Conservation (phyloP, 139 green algal genomes). For the Coelastrella sp. region DNA sequence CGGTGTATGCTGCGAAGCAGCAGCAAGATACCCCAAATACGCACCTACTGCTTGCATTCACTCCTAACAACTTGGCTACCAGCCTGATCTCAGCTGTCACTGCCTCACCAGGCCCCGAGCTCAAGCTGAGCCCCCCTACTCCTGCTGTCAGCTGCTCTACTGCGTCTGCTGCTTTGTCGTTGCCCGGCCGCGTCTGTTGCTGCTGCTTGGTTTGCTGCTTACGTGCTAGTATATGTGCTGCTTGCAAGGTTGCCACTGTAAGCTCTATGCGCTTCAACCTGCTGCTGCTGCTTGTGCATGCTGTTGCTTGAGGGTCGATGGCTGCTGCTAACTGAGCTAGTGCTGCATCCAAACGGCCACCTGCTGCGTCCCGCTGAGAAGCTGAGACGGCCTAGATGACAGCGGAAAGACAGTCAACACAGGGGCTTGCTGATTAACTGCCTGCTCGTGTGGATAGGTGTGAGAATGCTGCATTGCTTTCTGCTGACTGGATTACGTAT, state of each 20-base stretch:
- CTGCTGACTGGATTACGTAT: no score
- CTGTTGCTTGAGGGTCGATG: conserved; percentile 35
- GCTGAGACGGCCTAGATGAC: not conserved
- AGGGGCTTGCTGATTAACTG: not conserved
- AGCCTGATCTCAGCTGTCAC: not conserved
- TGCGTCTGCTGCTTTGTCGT: not conserved
- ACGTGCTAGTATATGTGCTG: not conserved
- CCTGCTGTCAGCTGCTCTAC: not conserved
- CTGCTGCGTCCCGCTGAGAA: not conserved
- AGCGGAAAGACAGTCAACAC: not conserved
- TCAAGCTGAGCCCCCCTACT: not conserved
- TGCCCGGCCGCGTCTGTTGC: not conserved
- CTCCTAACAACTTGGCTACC: not conserved
- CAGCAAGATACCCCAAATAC: not conserved
- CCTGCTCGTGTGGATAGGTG: not conserved
- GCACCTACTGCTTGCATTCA: not conserved
- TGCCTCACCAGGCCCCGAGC: not conserved
- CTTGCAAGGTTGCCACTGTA: conserved; percentile 9
- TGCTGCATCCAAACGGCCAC: not conserved
- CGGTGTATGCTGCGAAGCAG: not conserved
- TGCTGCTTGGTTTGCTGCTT: conserved; percentile 26
- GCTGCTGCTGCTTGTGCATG: not conserved
- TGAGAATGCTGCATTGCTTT: not conserved
- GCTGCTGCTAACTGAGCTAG: not conserved
- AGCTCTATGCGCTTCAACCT: conserved; percentile 10